Conservation (phyloP, 116 monocot species). For the Thalassia testudinum region DNA sequence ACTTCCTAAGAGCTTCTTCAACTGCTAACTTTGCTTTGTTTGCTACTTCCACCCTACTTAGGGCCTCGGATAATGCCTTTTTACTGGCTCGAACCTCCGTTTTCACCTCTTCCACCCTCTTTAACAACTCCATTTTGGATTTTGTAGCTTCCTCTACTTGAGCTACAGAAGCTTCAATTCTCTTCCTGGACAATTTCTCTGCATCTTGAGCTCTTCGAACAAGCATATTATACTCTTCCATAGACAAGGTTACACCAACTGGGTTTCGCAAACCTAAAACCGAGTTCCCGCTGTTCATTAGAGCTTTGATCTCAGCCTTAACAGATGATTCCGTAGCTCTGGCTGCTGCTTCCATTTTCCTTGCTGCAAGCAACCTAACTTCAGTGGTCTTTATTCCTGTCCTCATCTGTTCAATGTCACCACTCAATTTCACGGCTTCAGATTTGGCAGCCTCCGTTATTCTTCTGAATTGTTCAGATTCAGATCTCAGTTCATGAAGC, state of each 20-base stretch:
- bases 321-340: conserved; percentile 54
- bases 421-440: conserved; percentile 31
- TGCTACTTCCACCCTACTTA: conserved; percentile 50
- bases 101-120: conserved; percentile 43
- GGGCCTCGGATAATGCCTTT: conserved; percentile 46
- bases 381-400: conserved; percentile 47
- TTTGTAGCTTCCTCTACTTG: conserved; percentile 51
- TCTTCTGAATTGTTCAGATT: conserved; percentile 45
- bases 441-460: conserved; percentile 34
- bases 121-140: conserved; percentile 26
- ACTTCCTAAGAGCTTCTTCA: conserved; percentile 61
- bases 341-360: conserved; percentile 77
- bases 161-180: conserved; percentile 34
- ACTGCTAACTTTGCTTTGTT: conserved; percentile 49
- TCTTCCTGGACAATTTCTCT: conserved; percentile 43
- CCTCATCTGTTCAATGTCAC: conserved; percentile 58
- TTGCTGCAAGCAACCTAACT: conserved; percentile 49
- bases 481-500: conserved; percentile 47
- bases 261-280: background rate
- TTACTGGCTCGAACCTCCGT: conserved; percentile 33
- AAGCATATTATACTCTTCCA: conserved; percentile 24
- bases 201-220: conserved; percentile 46
- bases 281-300: conserved; percentile 18
- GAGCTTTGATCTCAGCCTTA: conserved; percentile 39
- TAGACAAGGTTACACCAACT: conserved; percentile 23